Conservation (phyloP, 768 basidiomycete genomes). For the Boletus vermiculosoides region DNA sequence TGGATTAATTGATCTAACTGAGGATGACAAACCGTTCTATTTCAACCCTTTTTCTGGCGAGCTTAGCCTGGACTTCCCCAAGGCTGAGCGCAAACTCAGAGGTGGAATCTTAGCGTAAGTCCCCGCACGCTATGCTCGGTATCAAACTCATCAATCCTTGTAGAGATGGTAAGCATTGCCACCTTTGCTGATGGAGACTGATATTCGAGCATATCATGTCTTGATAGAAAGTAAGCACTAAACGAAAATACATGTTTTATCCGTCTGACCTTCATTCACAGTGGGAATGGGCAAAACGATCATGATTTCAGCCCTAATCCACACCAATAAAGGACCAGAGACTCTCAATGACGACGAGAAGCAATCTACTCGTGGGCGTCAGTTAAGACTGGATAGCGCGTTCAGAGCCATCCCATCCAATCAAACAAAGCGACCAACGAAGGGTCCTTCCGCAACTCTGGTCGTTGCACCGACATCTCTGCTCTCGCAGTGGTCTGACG, state of each 20-base stretch:
- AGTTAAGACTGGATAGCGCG: slow-evolving; percentile 59
- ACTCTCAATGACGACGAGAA: slow-evolving; percentile 30
- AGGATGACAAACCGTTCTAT: slow-evolving; percentile 77
- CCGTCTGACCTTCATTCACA: slow-evolving; percentile 28
- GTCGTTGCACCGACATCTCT: slow-evolving; percentile 93
- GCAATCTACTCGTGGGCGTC: slow-evolving; percentile 44
- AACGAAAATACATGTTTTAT: slow-evolving; percentile 1
- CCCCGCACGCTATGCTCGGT: not conserved
- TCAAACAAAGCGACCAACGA: slow-evolving; percentile 26
- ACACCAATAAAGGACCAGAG: slow-evolving; percentile 61
- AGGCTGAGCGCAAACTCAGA: slow-evolving; percentile 67
- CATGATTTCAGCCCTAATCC: slow-evolving; percentile 88
- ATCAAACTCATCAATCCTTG: slow-evolving; percentile 7
- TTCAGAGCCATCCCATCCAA: slow-evolving; percentile 50
- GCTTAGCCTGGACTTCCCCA: slow-evolving; percentile 81
- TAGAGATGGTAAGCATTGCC: slow-evolving; percentile 36
- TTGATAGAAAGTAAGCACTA: slow-evolving; percentile 48
- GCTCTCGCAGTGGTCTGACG: slow-evolving; percentile 90
- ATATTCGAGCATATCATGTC: slow-evolving; percentile 4
- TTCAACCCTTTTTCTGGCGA: slow-evolving; percentile 93
- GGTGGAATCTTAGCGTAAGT: slow-evolving; percentile 92
- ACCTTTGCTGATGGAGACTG: not conserved
- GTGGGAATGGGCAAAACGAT: slow-evolving; percentile 98
- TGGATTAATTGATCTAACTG: slow-evolving; percentile 73
- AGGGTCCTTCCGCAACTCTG: slow-evolving; percentile 63